These are phyloP conservation scores for Malus sieversii DNA, from an alignment of 306 rosid species.

Conservation along the genomic window DNA sequence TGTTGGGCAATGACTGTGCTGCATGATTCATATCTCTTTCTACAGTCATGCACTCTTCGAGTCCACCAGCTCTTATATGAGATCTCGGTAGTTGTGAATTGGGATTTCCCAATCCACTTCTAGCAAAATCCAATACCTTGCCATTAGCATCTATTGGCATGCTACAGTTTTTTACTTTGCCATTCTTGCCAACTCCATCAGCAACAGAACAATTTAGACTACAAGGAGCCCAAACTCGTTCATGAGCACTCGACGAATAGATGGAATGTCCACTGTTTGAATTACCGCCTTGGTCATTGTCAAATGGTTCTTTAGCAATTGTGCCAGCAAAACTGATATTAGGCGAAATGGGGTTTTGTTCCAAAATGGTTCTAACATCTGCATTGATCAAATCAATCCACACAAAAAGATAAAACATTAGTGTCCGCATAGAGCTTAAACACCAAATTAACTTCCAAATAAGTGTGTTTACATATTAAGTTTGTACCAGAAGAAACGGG, in stretches of 20 bases:
- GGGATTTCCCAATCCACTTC: conserved; percentile 5
- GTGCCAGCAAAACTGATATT: conserved; percentile 12
- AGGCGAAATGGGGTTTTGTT: conserved; percentile 16
- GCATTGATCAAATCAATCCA: conserved; percentile 1
- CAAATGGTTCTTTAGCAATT: conserved; percentile 7
- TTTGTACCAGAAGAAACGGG: conserved; percentile 45
- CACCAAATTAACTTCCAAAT: not conserved
- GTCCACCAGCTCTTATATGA: conserved; percentile 16
- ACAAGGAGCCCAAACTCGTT: conserved; percentile 10
- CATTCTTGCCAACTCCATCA: conserved; percentile 36
- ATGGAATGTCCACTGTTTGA: conserved; percentile 17
- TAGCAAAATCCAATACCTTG: conserved; percentile 14
- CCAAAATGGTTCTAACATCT: conserved; percentile 38
- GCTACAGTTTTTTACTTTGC: conserved; percentile 12
- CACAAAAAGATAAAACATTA: not conserved
- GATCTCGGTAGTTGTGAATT: conserved; percentile 9
- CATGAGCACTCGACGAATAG: conserved; percentile 2
- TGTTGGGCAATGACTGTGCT: conserved; percentile 38
- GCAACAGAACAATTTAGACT: conserved; percentile 9
- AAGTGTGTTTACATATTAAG: not conserved
- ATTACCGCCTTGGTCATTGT: conserved; percentile 1
- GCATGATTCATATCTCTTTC: conserved; percentile 44
- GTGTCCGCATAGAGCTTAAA: not conserved
- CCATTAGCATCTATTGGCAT: conserved; percentile 15
- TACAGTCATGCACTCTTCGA: conserved; percentile 10